Percentiles rank a stretch among this genome's conserved stretches.
Evolutionary conservation across 495 filamentous ascomycete species (phyloP).

Genomic region (Penicillium samsonianum): DNA sequence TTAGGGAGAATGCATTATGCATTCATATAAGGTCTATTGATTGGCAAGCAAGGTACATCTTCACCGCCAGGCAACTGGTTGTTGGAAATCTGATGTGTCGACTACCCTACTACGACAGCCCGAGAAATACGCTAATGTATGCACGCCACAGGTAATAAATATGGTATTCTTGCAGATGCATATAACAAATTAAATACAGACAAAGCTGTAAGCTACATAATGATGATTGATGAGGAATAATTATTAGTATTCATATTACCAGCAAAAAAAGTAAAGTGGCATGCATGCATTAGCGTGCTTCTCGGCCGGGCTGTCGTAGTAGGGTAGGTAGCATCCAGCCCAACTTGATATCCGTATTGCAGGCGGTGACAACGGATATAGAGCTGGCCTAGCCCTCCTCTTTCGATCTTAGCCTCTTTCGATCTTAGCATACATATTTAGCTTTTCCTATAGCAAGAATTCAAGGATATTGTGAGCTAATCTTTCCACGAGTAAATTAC

Average conservation of each 20-base stretch:
- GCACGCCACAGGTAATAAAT: not conserved
- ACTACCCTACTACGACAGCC: not conserved
- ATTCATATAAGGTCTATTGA: not conserved
- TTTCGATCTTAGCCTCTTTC: too few species aligned
- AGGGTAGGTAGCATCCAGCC: constrained; percentile 1
- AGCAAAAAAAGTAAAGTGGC: not conserved
- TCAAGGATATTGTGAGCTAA: too few species aligned
- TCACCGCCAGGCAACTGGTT: not conserved
- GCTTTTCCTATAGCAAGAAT: too few species aligned
- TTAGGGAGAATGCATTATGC: not conserved
- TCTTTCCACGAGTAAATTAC: too few species aligned
- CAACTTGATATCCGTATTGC: constrained; percentile 2
- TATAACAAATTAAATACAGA: too few species aligned
- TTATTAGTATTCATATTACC: not conserved
- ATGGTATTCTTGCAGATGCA: too few species aligned
- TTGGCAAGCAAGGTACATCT: constrained; percentile 1
- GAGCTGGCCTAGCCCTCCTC: too few species aligned
- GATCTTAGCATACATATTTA: too few species aligned
- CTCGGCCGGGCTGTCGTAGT: not conserved
- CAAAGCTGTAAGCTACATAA: too few species aligned
- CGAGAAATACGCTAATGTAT: not conserved
- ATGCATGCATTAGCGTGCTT: not conserved
- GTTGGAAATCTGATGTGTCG: not conserved
- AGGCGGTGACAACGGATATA: constrained; percentile 2
- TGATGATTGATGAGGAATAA: too few species aligned